phyloP scores from a whole-genome alignment of 2,329 filamentous ascomycete genomes.

The Pezicula rhizophila region DNA sequence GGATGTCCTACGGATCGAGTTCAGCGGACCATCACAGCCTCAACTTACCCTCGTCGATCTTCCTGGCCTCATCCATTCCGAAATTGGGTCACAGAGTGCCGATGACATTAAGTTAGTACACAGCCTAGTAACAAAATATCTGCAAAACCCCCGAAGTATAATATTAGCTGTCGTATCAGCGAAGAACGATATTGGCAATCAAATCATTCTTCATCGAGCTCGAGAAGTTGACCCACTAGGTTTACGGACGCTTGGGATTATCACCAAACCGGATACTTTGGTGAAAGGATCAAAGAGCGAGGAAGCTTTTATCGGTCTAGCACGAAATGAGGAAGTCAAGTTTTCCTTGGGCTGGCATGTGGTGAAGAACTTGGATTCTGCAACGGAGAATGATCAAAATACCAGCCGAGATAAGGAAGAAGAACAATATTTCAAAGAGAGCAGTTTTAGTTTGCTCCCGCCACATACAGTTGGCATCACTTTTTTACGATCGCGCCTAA shows the following conservation, averaged over 20 bases:
- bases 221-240: conserved; percentile 22
- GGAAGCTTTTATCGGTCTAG: conserved; percentile 24
- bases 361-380: conserved; percentile 33
- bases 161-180: conserved; percentile 39
- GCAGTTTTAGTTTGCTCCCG: conserved; percentile 9
- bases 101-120: conserved; percentile 38
- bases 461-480: conserved; percentile 7
- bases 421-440: conserved; percentile 7
- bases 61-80: conserved; percentile 46
- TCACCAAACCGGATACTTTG: conserved; percentile 36
- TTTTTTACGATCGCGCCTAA: conserved; percentile 6
- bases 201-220: conserved; percentile 30
- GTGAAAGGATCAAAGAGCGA: no score
- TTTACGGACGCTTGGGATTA: conserved; percentile 31
- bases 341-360: conserved; percentile 40
- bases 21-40: conserved; percentile 29
- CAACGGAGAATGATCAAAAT: conserved; percentile 26
- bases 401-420: conserved; percentile 4
- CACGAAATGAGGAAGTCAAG: conserved; percentile 30
- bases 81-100: conserved; percentile 37
- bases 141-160: conserved; percentile 47
- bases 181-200: conserved; percentile 31
- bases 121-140: conserved; percentile 31
- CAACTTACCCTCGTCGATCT: conserved; percentile 55
- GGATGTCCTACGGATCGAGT: conserved; percentile 15